Base-by-base conservation (phyloP, 2,329 filamentous ascomycete genomes). In the Xylaria sp. region DNA sequence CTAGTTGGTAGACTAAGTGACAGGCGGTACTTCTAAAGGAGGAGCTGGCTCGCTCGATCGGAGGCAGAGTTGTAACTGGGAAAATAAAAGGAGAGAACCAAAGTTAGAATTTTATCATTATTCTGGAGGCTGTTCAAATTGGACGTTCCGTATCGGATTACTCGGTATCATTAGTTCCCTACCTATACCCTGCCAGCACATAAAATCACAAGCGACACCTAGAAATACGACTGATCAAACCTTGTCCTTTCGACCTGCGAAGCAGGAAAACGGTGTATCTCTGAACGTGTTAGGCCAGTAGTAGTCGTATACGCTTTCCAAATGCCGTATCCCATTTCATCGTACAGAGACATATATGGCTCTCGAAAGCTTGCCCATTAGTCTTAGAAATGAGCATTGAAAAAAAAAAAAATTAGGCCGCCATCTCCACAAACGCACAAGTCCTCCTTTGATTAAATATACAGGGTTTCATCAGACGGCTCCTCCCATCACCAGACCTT, bases 121-220 rank as follows among this genome's bases (percentile, higher is more conserved):
- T 31, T 19, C 28, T 25, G 28, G 28, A 49, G 55, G 31, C n/a
- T n/a, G n/a, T 17, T 31, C 28, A 21, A 58, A 52, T 25, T 17
- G 40, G 45, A 62, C 57, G 57, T 59, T 67, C n/a, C n/a, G 61
- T 66, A 68, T 45, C 60, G 14, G 43, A 58, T 49, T 64, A 68
- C 56, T 49, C 60, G 62, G 69, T 68, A 71, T 70, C 66, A 60
- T 66, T 65, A 64, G 37, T 33, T 46, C 43, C 53, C 35, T 55
- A 54, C 25, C 42, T 33, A 31, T 31, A 17, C 45, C 43, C 28
- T 28, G 31, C 23, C 25, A 28, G 9, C 25, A 57, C 50, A 51
- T 50, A 55, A 33, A 21, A 59, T 42, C 33, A 49, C 12, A 31
- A 51, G 28, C 23, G 25, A 17, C 25, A 57, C 50, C 54, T 54